Conservation (phyloP, 192 early-diverging fungal genomes). For the Lunasporangiospora selenospora region DNA sequence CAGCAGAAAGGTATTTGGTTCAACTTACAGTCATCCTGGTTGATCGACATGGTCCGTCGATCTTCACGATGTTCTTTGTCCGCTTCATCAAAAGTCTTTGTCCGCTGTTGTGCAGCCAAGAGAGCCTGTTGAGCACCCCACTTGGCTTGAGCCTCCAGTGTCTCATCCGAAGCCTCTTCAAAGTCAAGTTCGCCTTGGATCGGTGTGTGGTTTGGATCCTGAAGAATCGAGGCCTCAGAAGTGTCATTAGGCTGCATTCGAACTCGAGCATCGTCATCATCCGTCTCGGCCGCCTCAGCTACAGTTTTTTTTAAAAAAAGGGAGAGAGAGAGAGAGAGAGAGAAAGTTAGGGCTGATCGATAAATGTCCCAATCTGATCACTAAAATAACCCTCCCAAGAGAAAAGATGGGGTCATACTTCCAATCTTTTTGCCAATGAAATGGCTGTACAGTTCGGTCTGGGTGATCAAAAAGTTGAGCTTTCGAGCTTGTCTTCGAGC, state of each 20-base stretch:
- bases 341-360: not conserved
- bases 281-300: slow-evolving; percentile 36
- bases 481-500: slow-evolving; percentile 84
- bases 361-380: not conserved
- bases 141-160: slow-evolving; percentile 72
- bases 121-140: slow-evolving; percentile 80
- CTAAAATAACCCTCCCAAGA: not conserved
- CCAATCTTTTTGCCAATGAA: slow-evolving; percentile 87
- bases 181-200: slow-evolving; percentile 42
- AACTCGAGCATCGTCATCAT: slow-evolving; percentile 23
- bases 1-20: not conserved
- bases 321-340: not conserved
- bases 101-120: slow-evolving; percentile 68
- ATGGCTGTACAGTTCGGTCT: slow-evolving; percentile 92
- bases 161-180: slow-evolving; percentile 69
- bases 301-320: not conserved
- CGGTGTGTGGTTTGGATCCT: slow-evolving; percentile 42
- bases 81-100: slow-evolving; percentile 74
- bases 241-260: slow-evolving; percentile 29
- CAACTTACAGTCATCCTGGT: slow-evolving; percentile 55
- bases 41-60: slow-evolving; percentile 41
- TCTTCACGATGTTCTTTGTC: slow-evolving; percentile 46
- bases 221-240: slow-evolving; percentile 13
- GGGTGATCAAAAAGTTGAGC: slow-evolving; percentile 91
- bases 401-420: slow-evolving; percentile 22